Evolutionary conservation across 441 rosid species (phyloP).

Genomic region (Heliophila coronopifolia): DNA sequence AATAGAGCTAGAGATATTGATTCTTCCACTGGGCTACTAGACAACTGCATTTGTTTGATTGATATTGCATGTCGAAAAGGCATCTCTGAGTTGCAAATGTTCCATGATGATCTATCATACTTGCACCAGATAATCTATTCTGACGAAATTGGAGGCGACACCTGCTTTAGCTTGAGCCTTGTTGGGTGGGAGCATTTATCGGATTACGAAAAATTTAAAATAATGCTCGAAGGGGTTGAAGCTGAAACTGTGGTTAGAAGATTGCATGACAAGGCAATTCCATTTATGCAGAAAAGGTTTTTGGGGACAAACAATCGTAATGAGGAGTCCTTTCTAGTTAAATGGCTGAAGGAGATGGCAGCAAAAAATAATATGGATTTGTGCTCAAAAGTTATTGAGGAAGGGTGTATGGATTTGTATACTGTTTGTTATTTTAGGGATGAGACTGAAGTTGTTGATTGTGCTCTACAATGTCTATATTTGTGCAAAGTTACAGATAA

Average conservation of each 20-base stretch:
- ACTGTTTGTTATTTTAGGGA: slow-evolving; percentile 55
- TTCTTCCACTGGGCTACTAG: slow-evolving; percentile 81
- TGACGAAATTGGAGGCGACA: slow-evolving; percentile 45
- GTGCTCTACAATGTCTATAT: slow-evolving; percentile 82
- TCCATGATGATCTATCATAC: slow-evolving; percentile 69
- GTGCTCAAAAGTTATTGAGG: slow-evolving; percentile 76
- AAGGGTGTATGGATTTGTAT: slow-evolving; percentile 63
- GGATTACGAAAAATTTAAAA: slow-evolving; percentile 79
- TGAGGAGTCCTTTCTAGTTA: slow-evolving; percentile 64
- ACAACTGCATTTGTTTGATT: slow-evolving; percentile 71
- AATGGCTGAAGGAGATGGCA: slow-evolving; percentile 90
- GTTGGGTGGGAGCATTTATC: slow-evolving; percentile 72
- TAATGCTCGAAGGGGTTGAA: slow-evolving; percentile 66
- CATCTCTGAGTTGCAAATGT: slow-evolving; percentile 57
- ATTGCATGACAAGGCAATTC: slow-evolving; percentile 64
- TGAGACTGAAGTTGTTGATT: slow-evolving; percentile 68
- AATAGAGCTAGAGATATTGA: slow-evolving; percentile 86
- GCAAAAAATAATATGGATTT: slow-evolving; percentile 62
- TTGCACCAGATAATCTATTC: slow-evolving; percentile 71
- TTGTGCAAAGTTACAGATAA: slow-evolving; percentile 63
- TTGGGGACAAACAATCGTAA: slow-evolving; percentile 27
- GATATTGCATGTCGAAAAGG: slow-evolving; percentile 79
- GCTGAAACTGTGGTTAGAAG: slow-evolving; percentile 57
- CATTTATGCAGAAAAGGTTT: slow-evolving; percentile 61
- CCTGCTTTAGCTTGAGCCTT: slow-evolving; percentile 56